Conservation (phyloP, 768 basidiomycete genomes). For the Terana coerulea region DNA sequence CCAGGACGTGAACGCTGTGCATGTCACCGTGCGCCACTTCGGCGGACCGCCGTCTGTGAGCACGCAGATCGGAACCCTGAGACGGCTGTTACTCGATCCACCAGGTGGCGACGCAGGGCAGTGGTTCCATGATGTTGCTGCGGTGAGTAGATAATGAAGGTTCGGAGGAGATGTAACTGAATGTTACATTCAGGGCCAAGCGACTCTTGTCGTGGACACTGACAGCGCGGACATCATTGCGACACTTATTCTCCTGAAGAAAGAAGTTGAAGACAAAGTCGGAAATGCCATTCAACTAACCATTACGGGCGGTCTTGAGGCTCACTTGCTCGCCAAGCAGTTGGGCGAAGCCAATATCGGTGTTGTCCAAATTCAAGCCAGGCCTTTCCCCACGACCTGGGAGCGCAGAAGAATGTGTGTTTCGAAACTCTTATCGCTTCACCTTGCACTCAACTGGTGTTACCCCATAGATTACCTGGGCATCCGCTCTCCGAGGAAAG, state of each 20-base stretch:
- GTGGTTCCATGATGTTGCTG: slow-evolving; percentile 32
- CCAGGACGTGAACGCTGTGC: slow-evolving; percentile 35
- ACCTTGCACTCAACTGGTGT: slow-evolving; percentile 10
- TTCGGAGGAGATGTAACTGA: not conserved
- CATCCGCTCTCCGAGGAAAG: slow-evolving; percentile 60
- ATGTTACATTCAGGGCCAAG: slow-evolving; percentile 38
- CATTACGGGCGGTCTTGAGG: slow-evolving; percentile 58
- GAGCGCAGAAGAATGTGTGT: slow-evolving; percentile 59
- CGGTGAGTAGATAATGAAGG: slow-evolving; percentile 19
- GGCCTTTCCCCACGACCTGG: slow-evolving; percentile 57
- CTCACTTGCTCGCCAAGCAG: slow-evolving; percentile 58
- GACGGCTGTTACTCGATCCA: slow-evolving; percentile 50
- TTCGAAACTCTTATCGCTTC: not conserved
- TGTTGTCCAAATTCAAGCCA: slow-evolving; percentile 61
- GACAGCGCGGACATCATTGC: slow-evolving; percentile 77
- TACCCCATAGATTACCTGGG: slow-evolving; percentile 52
- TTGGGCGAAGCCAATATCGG: slow-evolving; percentile 60
- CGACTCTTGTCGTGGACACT: slow-evolving; percentile 64
- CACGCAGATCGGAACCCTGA: slow-evolving; percentile 72
- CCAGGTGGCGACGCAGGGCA: slow-evolving; percentile 24
- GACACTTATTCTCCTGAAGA: slow-evolving; percentile 57
- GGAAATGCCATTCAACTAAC: slow-evolving; percentile 33
- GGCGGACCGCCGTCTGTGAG: slow-evolving; percentile 54
- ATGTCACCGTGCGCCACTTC: slow-evolving; percentile 41
- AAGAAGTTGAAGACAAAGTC: slow-evolving; percentile 40